Conservation (phyloP, 345 rosid species). For the Gossypium rotundifolium region DNA sequence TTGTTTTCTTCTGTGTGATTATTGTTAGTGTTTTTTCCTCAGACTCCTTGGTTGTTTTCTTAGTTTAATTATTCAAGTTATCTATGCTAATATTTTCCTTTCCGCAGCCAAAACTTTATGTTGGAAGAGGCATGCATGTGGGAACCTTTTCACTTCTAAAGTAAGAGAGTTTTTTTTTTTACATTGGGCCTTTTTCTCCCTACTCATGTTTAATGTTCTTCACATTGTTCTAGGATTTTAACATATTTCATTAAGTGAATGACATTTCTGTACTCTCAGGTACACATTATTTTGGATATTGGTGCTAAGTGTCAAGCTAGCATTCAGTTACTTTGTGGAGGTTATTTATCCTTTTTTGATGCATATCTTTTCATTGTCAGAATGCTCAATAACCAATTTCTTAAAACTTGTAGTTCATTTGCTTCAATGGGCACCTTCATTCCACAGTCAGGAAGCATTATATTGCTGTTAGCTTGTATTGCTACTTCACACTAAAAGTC, state of each 20-base stretch:
- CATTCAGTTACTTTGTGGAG: conserved; percentile 56
- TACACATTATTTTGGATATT: conserved; percentile 59
- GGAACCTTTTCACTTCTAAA: conserved; percentile 70
- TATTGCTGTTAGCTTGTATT: not conserved
- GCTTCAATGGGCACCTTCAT: not conserved
- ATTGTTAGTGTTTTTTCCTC: not conserved
- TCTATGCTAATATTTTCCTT: not conserved
- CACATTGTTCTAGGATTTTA: not conserved
- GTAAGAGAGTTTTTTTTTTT: conserved; percentile 39
- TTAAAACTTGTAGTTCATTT: not conserved
- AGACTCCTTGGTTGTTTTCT: not conserved
- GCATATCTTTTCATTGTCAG: not conserved
- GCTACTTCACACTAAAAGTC: not conserved
- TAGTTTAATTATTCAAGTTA: not conserved
- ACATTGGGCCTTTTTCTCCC: not conserved
- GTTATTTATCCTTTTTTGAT: conserved; percentile 24
- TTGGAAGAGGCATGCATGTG: conserved; percentile 99
- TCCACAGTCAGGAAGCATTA: not conserved
- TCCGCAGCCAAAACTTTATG: conserved; percentile 76
- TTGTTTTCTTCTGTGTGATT: not conserved
- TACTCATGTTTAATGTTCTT: not conserved
- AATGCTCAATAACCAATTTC: not conserved
- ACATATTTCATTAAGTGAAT: conserved; percentile 5
- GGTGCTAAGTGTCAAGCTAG: conserved; percentile 42
- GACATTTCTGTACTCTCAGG: conserved; percentile 21